These are phyloP conservation scores for Penicillium bovifimosum DNA, from an alignment of 495 filamentous ascomycete species.

Conservation along the genomic window DNA sequence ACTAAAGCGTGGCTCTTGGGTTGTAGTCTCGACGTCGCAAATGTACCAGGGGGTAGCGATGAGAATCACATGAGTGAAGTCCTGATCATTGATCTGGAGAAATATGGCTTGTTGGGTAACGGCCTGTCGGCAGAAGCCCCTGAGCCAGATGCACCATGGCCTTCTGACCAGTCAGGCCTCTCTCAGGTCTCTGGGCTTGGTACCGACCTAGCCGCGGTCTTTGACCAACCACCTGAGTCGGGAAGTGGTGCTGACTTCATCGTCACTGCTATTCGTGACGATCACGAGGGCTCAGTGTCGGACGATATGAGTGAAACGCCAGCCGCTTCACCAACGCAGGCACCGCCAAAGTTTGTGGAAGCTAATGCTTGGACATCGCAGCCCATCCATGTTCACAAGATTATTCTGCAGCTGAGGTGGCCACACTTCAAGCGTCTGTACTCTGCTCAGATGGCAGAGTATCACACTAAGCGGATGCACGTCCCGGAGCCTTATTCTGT, in stretches of 20 bases:
- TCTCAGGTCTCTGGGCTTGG: constrained; percentile 61
- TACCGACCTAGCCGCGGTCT: constrained; percentile 74
- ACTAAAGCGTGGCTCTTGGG: constrained; percentile 97
- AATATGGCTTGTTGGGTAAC: constrained; percentile 83
- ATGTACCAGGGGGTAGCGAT: constrained; percentile 46
- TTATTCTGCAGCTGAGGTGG: constrained; percentile 92
- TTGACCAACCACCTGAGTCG: constrained; percentile 71
- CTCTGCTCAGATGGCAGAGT: constrained; percentile 90
- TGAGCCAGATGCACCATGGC: constrained; percentile 50
- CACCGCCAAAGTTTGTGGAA: constrained; percentile 56
- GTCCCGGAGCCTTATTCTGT: constrained; percentile 94
- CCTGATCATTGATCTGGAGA: constrained; percentile 79
- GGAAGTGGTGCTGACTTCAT: constrained; percentile 81
- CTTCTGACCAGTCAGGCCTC: constrained; percentile 42
- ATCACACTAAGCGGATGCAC: constrained; percentile 93
- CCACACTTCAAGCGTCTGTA: constrained; percentile 91
- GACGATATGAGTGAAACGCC: constrained; percentile 49
- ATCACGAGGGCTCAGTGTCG: constrained; percentile 49
- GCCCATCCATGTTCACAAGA: constrained; percentile 87
- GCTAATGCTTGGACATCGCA: constrained; percentile 61
- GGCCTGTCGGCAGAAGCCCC: constrained; percentile 56
- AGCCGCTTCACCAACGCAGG: constrained; percentile 27
- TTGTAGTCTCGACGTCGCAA: constrained; percentile 64
- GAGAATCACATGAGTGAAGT: constrained; percentile 94
- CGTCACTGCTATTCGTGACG: constrained; percentile 71